These are phyloP conservation scores for Apiotrichum porosum DNA, from an alignment of 1,284 basidiomycete species.

Conservation along the genomic window DNA sequence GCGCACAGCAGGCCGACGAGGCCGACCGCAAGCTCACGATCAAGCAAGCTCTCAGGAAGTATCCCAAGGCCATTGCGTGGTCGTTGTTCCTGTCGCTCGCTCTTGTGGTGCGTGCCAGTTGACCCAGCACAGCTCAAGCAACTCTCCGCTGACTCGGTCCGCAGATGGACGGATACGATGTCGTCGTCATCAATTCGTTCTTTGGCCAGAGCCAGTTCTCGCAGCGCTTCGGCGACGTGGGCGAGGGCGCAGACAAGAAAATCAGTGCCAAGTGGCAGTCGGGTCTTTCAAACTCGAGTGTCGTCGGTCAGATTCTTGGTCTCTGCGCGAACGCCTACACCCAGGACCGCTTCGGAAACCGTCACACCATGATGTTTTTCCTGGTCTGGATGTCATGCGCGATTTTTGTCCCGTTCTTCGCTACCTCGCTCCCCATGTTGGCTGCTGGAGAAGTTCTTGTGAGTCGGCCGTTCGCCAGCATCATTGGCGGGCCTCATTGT, in stretches of 20 bases:
- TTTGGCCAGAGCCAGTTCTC: conserved; percentile 31
- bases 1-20: conserved; percentile 5
- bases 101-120: conserved; percentile 16
- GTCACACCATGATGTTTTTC: conserved; percentile 38
- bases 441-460: not conserved
- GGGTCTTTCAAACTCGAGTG: conserved; percentile 41
- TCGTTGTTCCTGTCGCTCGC: conserved; percentile 22
- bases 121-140: no score
- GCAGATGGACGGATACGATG: conserved; percentile 4
- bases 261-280: conserved; percentile 49
- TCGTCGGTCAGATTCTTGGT: conserved; percentile 41
- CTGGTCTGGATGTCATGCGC: conserved; percentile 31
- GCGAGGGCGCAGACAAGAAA: conserved; percentile 3
- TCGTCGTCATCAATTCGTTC: no score
- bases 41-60: conserved; percentile 23
- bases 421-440: not conserved
- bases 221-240: conserved; percentile 21
- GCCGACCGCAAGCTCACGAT: conserved; percentile 8
- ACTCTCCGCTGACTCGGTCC: no score
- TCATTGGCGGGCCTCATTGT: no score
- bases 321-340: conserved; percentile 34
- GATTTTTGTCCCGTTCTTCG: conserved; percentile 40
- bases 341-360: conserved; percentile 45
- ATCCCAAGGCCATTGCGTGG: conserved; percentile 26
- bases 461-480: no score